These are phyloP conservation scores for Sanghuangporus weigelae DNA, from an alignment of 1,284 basidiomycete genomes.

Conservation along the genomic window DNA sequence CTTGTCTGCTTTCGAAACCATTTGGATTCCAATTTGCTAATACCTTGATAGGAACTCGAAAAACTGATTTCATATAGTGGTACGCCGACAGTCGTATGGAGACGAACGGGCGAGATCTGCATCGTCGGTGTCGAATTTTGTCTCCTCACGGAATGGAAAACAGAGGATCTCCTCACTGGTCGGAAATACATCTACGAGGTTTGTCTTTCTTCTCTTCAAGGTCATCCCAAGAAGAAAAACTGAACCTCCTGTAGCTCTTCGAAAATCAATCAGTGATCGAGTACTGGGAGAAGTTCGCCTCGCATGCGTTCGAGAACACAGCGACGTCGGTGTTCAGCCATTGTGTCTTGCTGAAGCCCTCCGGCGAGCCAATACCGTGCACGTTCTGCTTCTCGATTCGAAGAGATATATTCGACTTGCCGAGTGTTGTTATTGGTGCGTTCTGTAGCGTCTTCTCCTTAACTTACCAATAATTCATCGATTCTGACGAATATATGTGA, in stretches of 20 bases:
- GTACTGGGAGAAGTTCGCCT: slow-evolving; percentile 94
- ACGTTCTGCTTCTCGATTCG: slow-evolving; percentile 93
- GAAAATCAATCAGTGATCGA: slow-evolving; percentile 88
- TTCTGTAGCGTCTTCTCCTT: slow-evolving; percentile 2
- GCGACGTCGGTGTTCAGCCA: slow-evolving; percentile 93
- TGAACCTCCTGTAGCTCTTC: slow-evolving; percentile 53
- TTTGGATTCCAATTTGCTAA: slow-evolving; percentile 2
- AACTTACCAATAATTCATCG: neutral
- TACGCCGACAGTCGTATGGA: slow-evolving; percentile 99
- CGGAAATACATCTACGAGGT: slow-evolving; percentile 91
- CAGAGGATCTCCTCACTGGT: slow-evolving; percentile 75
- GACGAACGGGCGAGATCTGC: slow-evolving; percentile 95
- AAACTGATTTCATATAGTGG: slow-evolving; percentile 96
- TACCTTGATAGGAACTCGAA: slow-evolving; percentile 73
- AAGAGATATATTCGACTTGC: slow-evolving; percentile 83
- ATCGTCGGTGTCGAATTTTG: slow-evolving; percentile 96
- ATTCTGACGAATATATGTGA: neutral
- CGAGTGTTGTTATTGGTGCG: slow-evolving; percentile 80
- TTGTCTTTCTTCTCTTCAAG: neutral
- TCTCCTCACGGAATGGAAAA: slow-evolving; percentile 86
- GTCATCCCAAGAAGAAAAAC: slow-evolving; percentile 12
- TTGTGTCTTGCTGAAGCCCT: slow-evolving; percentile 80
- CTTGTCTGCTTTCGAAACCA: neutral
- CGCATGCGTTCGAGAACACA: slow-evolving; percentile 93
- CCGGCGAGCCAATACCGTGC: slow-evolving; percentile 77